A percentile compares a stretch with the other conserved stretches of the same genome.
These are phyloP conservation scores for Auriscalpium microsporum DNA, from an alignment of 768 basidiomycete species.

Conservation along the genomic window DNA sequence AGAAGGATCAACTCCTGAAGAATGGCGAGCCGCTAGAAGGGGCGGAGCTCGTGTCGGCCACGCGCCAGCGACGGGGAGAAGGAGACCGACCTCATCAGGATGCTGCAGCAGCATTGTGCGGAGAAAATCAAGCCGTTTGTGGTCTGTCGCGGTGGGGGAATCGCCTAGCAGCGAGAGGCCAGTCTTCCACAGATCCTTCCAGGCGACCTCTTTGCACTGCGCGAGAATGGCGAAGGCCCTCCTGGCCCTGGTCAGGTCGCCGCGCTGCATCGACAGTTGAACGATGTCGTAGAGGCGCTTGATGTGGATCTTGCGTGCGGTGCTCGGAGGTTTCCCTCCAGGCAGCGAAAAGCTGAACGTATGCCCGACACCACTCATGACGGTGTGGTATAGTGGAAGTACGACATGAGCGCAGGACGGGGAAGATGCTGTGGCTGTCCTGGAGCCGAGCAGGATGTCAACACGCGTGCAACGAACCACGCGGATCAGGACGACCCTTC, in stretches of 20 bases:
- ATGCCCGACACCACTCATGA: constrained; percentile 23
- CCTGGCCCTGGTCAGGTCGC: constrained; percentile 54
- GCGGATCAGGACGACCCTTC: too few species aligned
- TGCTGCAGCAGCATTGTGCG: constrained; percentile 63
- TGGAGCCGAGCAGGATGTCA: not conserved
- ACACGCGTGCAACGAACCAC: too few species aligned
- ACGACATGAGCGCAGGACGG: not conserved
- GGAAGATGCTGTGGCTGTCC: not conserved
- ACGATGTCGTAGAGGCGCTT: constrained; percentile 69
- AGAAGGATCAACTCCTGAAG: constrained; percentile 68
- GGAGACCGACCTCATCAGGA: constrained; percentile 47
- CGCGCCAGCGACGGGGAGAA: constrained; percentile 1
- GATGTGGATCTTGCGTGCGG: constrained; percentile 62
- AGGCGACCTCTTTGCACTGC: constrained; percentile 71
- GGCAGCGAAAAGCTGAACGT: constrained; percentile 56
- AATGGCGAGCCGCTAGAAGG: constrained; percentile 56
- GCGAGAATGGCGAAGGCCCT: constrained; percentile 68
- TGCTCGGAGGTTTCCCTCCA: constrained; percentile 38
- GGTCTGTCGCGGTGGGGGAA: constrained; percentile 7
- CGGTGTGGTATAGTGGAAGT: not conserved
- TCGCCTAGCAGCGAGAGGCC: constrained; percentile 48
- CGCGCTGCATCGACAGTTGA: constrained; percentile 59
- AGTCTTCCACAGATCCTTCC: constrained; percentile 64
- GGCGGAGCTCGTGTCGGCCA: not conserved
- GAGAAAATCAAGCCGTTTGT: constrained; percentile 48